phyloP scores from a whole-genome alignment of 345 rosid genomes.

The Durio zibethinus region DNA sequence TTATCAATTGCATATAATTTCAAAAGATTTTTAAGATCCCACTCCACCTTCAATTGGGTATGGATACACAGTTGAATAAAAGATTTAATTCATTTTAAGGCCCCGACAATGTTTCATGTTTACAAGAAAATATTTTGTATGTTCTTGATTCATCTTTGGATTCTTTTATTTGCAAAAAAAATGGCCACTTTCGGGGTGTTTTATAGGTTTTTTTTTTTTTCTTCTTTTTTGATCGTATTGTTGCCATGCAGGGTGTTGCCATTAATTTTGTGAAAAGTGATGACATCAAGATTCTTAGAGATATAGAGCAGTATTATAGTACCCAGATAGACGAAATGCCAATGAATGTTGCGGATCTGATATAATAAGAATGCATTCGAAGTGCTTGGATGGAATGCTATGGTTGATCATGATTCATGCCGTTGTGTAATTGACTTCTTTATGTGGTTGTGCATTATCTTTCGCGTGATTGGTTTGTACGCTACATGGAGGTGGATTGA shows the following conservation, averaged over 20 bases:
- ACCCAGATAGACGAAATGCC: conserved; percentile 98
- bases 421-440: background rate
- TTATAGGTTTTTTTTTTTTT: background rate
- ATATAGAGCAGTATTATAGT: conserved; percentile 87
- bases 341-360: conserved; percentile 83
- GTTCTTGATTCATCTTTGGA: background rate
- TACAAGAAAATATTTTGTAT: background rate
- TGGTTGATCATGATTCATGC: background rate
- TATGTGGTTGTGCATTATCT: background rate
- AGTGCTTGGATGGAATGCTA: background rate
- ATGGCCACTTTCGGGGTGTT: background rate
- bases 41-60: background rate
- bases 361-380: background rate
- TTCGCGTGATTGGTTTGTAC: background rate
- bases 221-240: background rate
- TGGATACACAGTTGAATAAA: background rate
- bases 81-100: background rate
- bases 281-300: conserved; percentile 82
- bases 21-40: background rate
- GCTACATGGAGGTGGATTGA: background rate
- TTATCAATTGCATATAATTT: background rate
- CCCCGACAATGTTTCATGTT: background rate
- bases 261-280: conserved; percentile 87
- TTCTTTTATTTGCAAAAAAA: background rate
- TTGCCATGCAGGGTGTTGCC: conserved; percentile 67